Base-by-base conservation (phyloP, 1,139 yeast species). In the Yamadazyma dushanensis region DNA sequence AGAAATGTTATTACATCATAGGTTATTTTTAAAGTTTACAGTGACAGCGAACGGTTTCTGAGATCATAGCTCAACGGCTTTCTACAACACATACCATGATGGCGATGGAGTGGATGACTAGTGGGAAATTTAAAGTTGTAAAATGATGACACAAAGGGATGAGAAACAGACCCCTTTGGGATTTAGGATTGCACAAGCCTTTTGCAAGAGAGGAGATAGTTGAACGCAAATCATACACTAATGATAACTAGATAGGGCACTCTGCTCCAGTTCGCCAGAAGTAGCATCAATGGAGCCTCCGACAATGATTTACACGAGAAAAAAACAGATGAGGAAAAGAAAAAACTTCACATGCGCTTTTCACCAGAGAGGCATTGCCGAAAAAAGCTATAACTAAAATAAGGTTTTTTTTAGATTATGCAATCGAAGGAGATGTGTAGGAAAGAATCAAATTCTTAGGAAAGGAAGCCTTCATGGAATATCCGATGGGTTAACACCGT, bases 361-460 rank as follows among this genome's bases (percentile, higher is more conserved):
- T 24, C 13, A n/a, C n/a, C n/a, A n/a, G n/a, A n/a, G n/a, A n/a
- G 27, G 17, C 18, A 26, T 26, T 26, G 9, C 29, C 29, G 29
- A 16, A 26, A 26, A 4, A 3, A 16, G 29, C 21, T 10, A 10
- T 17, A 17, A 17, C 4, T 26, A 16, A 30, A 30, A 30, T 30
- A 30, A 30, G 23, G 32, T 23, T 31, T 31, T 24, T 14, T 30
- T 34, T 29, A 38, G 41, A 38, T 38, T 38, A 38, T 38, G 41
- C 41, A 35, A 35, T 38, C 36, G 41, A 38, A 38, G 41, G 39
- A 34, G 28, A 24, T 25, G 8, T 15, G 14, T 25, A 15, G 7
- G 5, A 15, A 25, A 25, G 27, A 15, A 25, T 15, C 14, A 25
- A 21, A 10, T 13, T 25, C 11, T 27, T 31, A 26, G 13, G 10